phyloP scores from a whole-genome alignment of 768 basidiomycete species.

The Amanita subjunquillea region DNA sequence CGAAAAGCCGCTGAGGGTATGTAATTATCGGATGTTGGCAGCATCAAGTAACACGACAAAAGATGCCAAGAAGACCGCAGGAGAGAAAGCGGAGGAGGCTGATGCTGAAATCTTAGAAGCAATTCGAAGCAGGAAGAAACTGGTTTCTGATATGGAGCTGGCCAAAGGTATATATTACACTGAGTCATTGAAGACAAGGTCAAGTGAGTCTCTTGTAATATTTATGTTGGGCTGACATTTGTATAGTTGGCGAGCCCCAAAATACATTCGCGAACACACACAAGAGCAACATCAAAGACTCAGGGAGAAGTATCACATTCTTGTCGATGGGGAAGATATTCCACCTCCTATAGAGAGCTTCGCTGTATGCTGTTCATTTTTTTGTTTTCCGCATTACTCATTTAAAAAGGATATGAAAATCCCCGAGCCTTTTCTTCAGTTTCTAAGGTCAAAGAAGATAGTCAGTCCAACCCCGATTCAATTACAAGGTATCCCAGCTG shows the following conservation, averaged over 20 bases:
- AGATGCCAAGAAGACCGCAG: slow-evolving; percentile 82
- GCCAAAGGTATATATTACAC: slow-evolving; percentile 90
- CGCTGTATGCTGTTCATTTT: slow-evolving; percentile 31
- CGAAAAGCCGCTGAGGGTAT: slow-evolving; percentile 74
- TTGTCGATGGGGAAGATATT: slow-evolving; percentile 88
- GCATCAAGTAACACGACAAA: slow-evolving; percentile 4
- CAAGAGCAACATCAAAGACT: slow-evolving; percentile 62
- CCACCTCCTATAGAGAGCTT: slow-evolving; percentile 93
- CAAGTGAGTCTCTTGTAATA: slow-evolving; percentile 6
- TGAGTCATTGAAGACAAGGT: slow-evolving; percentile 79
- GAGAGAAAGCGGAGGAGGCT: slow-evolving; percentile 78
- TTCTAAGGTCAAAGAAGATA: slow-evolving; percentile 81
- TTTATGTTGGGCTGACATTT: slow-evolving; percentile 3
- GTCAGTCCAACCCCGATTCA: slow-evolving; percentile 89
- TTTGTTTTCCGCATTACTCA: slow-evolving; percentile 4
- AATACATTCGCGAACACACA: slow-evolving; percentile 63
- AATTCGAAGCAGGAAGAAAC: slow-evolving; percentile 81
- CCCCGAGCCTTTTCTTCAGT: slow-evolving; percentile 75
- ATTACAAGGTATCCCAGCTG: slow-evolving; percentile 91
- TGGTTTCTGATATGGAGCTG: slow-evolving; percentile 87
- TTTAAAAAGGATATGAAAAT: slow-evolving; percentile 88
- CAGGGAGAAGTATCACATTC: slow-evolving; percentile 87
- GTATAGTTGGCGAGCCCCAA: slow-evolving; percentile 79
- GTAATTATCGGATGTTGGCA: slow-evolving; percentile 8
- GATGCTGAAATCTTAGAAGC: slow-evolving; percentile 90